Percentiles rank a stretch among this genome's conserved stretches.
These are phyloP conservation scores for Podaxis mareebaensis DNA, from an alignment of 768 basidiomycete species.

Conservation along the genomic window DNA sequence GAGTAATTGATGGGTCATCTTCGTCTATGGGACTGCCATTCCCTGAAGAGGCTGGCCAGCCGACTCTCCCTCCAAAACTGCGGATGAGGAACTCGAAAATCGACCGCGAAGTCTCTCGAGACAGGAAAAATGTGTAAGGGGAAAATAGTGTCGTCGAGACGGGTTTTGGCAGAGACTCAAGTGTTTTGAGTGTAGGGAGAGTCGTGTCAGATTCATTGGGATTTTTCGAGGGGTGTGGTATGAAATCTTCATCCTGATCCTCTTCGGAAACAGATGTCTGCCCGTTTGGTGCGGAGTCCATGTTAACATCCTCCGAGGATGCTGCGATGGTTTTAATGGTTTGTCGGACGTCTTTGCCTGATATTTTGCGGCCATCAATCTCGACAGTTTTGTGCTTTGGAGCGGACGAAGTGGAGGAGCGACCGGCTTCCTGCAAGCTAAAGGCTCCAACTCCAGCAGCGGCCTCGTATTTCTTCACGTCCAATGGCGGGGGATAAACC, in stretches of 20 bases:
- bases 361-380: constrained; percentile 43
- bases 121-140: constrained; percentile 89
- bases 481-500: constrained; percentile 93
- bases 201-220: constrained; percentile 43
- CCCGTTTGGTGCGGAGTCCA: constrained; percentile 21
- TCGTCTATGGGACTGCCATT: constrained; percentile 80
- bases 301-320: constrained; percentile 36
- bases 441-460: constrained; percentile 91
- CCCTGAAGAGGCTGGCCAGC: constrained; percentile 85
- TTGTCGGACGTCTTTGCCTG: constrained; percentile 56
- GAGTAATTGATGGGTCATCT: constrained; percentile 83
- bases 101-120: constrained; percentile 86
- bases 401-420: constrained; percentile 32
- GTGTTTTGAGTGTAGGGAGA: constrained; percentile 69
- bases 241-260: constrained; percentile 61
- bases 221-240: constrained; percentile 56
- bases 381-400: constrained; percentile 51
- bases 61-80: constrained; percentile 88
- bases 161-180: constrained; percentile 61
- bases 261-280: constrained; percentile 26
- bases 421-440: constrained; percentile 57
- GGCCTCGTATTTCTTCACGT: constrained; percentile 77
- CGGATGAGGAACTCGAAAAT: constrained; percentile 95
- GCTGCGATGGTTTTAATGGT: constrained; percentile 57
- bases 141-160: constrained; percentile 69